A percentile compares a stretch with the other conserved stretches of the same genome.
Evolutionary conservation across 2,329 filamentous ascomycete species (phyloP).

Genomic region (Fusarium sp.): DNA sequence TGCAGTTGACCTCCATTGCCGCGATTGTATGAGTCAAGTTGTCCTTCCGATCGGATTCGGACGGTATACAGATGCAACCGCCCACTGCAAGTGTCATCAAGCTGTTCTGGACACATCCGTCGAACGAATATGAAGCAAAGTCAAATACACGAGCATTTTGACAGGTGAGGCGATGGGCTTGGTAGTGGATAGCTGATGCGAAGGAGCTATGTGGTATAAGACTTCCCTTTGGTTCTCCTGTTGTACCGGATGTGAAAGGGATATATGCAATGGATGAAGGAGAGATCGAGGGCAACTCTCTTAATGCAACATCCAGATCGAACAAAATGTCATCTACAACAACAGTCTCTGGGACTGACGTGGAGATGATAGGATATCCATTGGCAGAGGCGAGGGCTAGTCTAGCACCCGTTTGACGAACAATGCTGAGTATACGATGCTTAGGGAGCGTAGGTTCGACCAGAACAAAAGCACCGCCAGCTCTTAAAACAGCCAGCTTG

Average conservation of each 20-base stretch:
- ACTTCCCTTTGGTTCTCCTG: constrained; percentile 3
- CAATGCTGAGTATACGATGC: neutral
- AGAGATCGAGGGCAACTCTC: neutral
- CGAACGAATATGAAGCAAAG: constrained; percentile 13
- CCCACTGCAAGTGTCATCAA: constrained; percentile 8
- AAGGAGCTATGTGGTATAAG: constrained; percentile 5
- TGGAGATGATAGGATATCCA: neutral
- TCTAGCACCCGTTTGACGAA: neutral
- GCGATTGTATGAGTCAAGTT: constrained; percentile 50
- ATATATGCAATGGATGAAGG: neutral
- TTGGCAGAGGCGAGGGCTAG: neutral
- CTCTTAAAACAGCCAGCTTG: neutral
- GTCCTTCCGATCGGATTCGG: constrained; percentile 9
- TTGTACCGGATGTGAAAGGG: constrained; percentile 4
- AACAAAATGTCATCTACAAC: neutral
- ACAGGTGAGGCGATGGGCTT: neutral
- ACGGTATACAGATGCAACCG: constrained; percentile 12
- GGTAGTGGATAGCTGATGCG: neutral
- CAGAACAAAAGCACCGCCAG: neutral
- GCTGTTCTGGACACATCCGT: constrained; percentile 8
- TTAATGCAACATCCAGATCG: too few species aligned
- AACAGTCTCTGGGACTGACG: neutral
- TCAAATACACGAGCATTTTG: constrained; percentile 6
- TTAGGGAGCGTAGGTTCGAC: neutral
- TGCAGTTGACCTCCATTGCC: constrained; percentile 49